Conservation (phyloP, 2,329 filamentous ascomycete genomes). For the Fusarium denticulatum region DNA sequence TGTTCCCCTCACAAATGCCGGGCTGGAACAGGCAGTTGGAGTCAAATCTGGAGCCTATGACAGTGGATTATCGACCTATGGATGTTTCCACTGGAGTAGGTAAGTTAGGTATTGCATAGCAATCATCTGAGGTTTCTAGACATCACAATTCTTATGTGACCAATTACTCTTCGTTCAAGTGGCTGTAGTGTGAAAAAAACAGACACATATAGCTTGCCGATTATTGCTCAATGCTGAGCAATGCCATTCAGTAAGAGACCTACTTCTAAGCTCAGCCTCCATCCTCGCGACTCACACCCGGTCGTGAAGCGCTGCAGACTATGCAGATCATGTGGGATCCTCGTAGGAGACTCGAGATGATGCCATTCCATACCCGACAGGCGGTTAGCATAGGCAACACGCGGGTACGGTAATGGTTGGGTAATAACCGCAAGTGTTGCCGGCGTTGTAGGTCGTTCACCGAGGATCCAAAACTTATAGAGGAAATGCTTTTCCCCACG, state of each 20-base stretch:
- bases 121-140: not conserved
- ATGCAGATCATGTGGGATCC: conserved; percentile 37
- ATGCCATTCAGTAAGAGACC: not conserved
- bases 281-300: conserved; percentile 20
- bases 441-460: conserved; percentile 17
- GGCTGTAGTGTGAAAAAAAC: not conserved
- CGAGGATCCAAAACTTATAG: not conserved
- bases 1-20: conserved; percentile 20
- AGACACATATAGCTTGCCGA: not conserved
- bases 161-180: not conserved
- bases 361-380: conserved; percentile 14
- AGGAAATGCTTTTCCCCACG: conserved; percentile 1
- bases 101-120: not conserved
- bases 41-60: not conserved
- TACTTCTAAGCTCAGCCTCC: not conserved
- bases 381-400: conserved; percentile 43
- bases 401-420: conserved; percentile 37
- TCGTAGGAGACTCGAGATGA: conserved; percentile 23
- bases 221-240: not conserved
- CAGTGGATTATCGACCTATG: not conserved
- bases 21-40: not conserved
- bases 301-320: conserved; percentile 31
- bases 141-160: not conserved
- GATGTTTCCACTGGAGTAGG: not conserved
- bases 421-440: conserved; percentile 25